Percentiles rank a stretch among this genome's conserved stretches.
phyloP scores from a whole-genome alignment of 768 basidiomycete genomes.

The Rhizopogon roseolus region DNA sequence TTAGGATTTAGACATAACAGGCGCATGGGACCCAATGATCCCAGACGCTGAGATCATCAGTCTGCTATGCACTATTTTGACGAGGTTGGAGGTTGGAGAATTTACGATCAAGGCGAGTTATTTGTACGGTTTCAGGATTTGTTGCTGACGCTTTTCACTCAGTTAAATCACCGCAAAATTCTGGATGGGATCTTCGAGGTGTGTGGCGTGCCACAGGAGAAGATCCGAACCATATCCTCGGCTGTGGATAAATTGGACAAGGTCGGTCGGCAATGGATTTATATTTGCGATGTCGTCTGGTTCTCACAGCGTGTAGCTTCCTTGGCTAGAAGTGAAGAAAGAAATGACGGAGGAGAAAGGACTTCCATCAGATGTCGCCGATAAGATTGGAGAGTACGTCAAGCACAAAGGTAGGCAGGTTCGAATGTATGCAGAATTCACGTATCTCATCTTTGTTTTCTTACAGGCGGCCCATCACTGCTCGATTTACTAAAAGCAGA shows the following conservation, averaged over 20 bases:
- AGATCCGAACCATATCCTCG: slow-evolving; percentile 88
- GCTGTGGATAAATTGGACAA: slow-evolving; percentile 99
- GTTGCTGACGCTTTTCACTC: slow-evolving; percentile 3
- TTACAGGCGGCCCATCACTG: slow-evolving; percentile 70
- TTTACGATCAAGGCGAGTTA: slow-evolving; percentile 84
- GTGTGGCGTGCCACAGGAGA: slow-evolving; percentile 88
- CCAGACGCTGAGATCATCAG: slow-evolving; percentile 91
- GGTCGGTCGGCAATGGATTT: slow-evolving; percentile 33
- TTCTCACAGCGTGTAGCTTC: slow-evolving; percentile 39
- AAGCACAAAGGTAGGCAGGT: slow-evolving; percentile 76
- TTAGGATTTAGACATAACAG: slow-evolving; percentile 94
- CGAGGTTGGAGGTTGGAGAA: slow-evolving; percentile 85
- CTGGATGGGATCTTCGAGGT: slow-evolving; percentile 96
- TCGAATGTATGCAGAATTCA: not conserved
- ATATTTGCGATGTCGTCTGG: not conserved
- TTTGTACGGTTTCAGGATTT: not conserved
- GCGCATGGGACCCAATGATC: slow-evolving; percentile 93
- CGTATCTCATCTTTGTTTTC: not conserved
- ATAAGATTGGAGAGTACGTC: slow-evolving; percentile 96
- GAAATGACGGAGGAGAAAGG: slow-evolving; percentile 99
- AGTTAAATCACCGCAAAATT: slow-evolving; percentile 96
- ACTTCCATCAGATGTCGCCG: slow-evolving; percentile 71
- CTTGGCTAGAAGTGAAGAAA: slow-evolving; percentile 89
- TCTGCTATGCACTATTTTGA: slow-evolving; percentile 75
- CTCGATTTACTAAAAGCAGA: slow-evolving; percentile 69